Conservation (phyloP, 208 protist species). For the Novymonas esmeraldas region DNA sequence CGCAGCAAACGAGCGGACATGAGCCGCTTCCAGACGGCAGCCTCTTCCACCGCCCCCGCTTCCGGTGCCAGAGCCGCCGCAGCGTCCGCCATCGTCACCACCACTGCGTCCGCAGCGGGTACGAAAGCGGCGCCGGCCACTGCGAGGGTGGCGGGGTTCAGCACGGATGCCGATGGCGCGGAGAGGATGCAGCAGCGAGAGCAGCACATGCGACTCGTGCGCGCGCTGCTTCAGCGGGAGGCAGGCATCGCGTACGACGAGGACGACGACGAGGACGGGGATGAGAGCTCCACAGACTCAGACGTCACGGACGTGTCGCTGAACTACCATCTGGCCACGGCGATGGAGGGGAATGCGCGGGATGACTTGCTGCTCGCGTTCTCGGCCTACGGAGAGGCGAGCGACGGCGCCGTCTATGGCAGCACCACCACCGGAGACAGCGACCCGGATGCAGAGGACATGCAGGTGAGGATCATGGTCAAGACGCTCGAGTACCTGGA, state of each 20-base stretch:
- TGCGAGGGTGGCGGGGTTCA: neutral
- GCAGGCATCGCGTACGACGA: slow-evolving; percentile 43
- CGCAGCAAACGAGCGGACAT: neutral
- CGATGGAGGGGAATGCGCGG: slow-evolving; percentile 66
- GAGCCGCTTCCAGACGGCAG: neutral
- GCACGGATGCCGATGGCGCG: neutral
- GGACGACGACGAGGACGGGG: slow-evolving; percentile 39
- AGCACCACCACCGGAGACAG: neutral
- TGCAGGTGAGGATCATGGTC: slow-evolving; percentile 41
- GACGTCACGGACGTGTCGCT: slow-evolving; percentile 75
- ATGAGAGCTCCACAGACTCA: slow-evolving; percentile 36
- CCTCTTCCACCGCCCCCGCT: neutral
- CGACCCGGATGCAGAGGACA: slow-evolving; percentile 7
- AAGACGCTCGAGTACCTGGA: slow-evolving; percentile 71
- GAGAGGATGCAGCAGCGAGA: slow-evolving; percentile 44
- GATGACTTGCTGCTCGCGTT: slow-evolving; percentile 66
- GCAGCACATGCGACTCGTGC: slow-evolving; percentile 52
- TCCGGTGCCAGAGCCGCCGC: too few species aligned
- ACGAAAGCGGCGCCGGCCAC: neutral
- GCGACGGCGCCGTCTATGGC: slow-evolving; percentile 13
- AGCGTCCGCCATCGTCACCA: neutral
- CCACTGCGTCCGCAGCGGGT: neutral
- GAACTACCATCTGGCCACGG: slow-evolving; percentile 69
- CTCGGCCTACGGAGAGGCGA: slow-evolving; percentile 32
- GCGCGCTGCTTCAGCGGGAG: slow-evolving; percentile 43